Conservation (phyloP, 2,329 filamentous ascomycete species). For the Tetracladium maxilliforme region DNA sequence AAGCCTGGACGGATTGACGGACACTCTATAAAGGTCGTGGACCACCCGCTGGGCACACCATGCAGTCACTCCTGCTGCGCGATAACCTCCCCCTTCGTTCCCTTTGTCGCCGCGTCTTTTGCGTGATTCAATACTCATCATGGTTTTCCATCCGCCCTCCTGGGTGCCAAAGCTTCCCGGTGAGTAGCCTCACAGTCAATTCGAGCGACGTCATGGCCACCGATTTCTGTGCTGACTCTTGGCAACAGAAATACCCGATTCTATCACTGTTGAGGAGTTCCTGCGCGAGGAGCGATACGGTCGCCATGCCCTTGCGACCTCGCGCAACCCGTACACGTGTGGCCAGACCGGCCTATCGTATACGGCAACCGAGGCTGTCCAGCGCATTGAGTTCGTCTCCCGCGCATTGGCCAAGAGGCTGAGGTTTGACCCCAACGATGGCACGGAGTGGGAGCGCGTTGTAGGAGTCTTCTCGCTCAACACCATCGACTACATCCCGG, state of each 20-base stretch:
- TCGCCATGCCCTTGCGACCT: conserved; percentile 44
- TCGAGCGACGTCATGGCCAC: background rate
- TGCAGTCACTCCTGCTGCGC: no score
- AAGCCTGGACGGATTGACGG: no score
- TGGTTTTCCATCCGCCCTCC: conserved; percentile 27
- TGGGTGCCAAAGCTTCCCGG: conserved; percentile 21
- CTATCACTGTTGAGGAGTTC: conserved; percentile 61
- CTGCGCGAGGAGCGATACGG: conserved; percentile 61
- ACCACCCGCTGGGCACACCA: no score
- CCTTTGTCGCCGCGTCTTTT: no score
- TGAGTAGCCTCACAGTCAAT: no score
- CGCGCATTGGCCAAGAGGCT: conserved; percentile 56
- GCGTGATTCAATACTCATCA: conserved; percentile 9
- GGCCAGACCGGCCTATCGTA: conserved; percentile 58
- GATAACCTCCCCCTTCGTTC: no score
- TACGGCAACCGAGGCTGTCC: conserved; percentile 44
- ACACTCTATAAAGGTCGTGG: no score
- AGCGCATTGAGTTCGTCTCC: conserved; percentile 52
- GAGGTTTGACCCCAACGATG: conserved; percentile 53
- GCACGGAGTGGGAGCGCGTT: conserved; percentile 71
- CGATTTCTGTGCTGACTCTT: background rate
- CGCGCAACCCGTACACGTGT: conserved; percentile 61
- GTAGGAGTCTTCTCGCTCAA: conserved; percentile 67
- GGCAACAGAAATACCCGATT: conserved; percentile 47
- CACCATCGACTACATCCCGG: conserved; percentile 62